Base-by-base conservation (phyloP, 495 filamentous ascomycete species). In the Aspergillus cristatus region DNA sequence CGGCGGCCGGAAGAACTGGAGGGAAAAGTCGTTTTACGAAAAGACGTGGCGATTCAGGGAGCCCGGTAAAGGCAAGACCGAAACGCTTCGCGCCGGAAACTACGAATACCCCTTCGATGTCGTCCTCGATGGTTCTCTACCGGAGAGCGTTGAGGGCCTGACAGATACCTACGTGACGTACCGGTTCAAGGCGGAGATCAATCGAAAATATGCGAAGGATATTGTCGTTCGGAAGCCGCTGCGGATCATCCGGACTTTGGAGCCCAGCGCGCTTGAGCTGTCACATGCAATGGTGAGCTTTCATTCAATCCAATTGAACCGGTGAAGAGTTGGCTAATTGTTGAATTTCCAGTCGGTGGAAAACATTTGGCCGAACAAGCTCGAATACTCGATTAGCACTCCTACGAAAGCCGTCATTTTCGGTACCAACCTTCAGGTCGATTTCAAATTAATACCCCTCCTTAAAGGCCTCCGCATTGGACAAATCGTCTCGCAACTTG, bases 341-440 rank as follows among this genome's bases (percentile, higher is more conserved):
- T 8, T 4, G n/a, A n/a, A n/a, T 6, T 24, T 16, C 28, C 41
- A 79, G 75, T 72, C 81, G n/a, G 79, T 94, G 36, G 84, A 94
- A 57, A 94, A 94, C 50, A 75, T 91, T 38, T 98, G 91, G 91
- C 77, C 84, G 8, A 84, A 89, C 60, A 98, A 98, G 67, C 75
- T 96, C 49, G 79, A 91, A 51, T 97, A 97, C 56, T 83, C 82
- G 6, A 82, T 98, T 40, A 78, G 80, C 42, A 80, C 89, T 6
- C 89, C 91, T 2, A 85, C 81, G 37, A 94, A 93, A 51, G 90
- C 88, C 0, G 80, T 91, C 39, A 80, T 94, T 7, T 95, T 94
- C 46, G 91, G 91, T 26, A 93, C 85, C 12, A 70, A 70, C 13
- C 76, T 96, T 30, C 76, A 78, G 10, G 64, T 94, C 18, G 78